These are phyloP conservation scores for Epichloe typhina DNA, from an alignment of 2,329 filamentous ascomycete genomes.

Conservation along the genomic window DNA sequence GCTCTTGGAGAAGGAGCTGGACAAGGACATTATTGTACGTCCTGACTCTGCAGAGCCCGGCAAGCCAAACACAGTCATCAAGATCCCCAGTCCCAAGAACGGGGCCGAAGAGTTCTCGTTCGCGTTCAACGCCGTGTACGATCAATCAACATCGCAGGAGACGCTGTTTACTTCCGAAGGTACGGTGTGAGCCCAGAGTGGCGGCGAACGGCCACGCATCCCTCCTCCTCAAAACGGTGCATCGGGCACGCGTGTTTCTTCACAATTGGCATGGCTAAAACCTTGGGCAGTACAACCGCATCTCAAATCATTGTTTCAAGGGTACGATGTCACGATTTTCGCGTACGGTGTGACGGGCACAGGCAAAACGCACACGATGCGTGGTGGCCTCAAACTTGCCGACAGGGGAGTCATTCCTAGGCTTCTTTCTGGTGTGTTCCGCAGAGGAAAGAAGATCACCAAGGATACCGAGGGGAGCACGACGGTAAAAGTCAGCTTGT, in stretches of 20 bases:
- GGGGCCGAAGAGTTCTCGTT: constrained; percentile 85
- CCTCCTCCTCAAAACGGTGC: neutral
- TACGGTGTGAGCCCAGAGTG: constrained; percentile 24
- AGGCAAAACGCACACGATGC: constrained; percentile 93
- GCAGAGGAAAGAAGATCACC: constrained; percentile 69
- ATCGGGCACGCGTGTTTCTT: neutral
- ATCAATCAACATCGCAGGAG: constrained; percentile 67
- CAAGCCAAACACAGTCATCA: constrained; percentile 55
- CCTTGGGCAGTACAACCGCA: constrained; percentile 61
- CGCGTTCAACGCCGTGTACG: constrained; percentile 88
- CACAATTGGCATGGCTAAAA: constrained; percentile 11
- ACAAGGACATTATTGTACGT: constrained; percentile 75
- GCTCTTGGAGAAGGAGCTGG: constrained; percentile 70
- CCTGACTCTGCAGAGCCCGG: constrained; percentile 49
- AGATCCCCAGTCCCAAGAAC: constrained; percentile 91
- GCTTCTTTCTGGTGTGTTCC: constrained; percentile 72
- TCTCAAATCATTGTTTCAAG: constrained; percentile 82
- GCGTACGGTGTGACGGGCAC: constrained; percentile 90
- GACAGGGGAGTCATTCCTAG: constrained; percentile 82
- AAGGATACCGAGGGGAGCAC: constrained; percentile 65
- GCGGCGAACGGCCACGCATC: neutral
- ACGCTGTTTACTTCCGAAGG: constrained; percentile 81
- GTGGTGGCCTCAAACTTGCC: constrained; percentile 72
- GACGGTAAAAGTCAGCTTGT: constrained; percentile 60
- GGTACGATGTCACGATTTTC: constrained; percentile 78